Evolutionary conservation across 2,329 filamentous ascomycete genomes (phyloP), one percentile per base, ranked within the genome.

Genomic region (Pseudocercospora vitis): DNA sequence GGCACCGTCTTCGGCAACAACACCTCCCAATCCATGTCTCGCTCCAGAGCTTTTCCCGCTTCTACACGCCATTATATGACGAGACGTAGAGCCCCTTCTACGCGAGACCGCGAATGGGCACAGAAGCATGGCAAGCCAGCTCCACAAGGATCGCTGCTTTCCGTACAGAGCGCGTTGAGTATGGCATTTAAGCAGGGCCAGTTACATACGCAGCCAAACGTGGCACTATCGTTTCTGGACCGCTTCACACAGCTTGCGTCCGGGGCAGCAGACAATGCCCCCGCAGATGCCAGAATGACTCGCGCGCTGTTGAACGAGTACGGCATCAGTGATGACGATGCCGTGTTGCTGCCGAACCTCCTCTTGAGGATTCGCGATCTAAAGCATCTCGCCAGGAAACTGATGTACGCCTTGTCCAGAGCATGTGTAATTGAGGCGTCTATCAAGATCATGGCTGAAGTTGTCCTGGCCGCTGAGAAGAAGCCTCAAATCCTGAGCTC

Each of bases 361-460:
- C 45, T 61, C 28, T 42, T 63, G 33, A 12, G 48, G 11, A n/a
- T 31, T 2, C 29, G 7, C 6, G 37, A 37, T 12, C 33, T 40
- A 7, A 35, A 53, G 1, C 52, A 56, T 33, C 46, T 48, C 18
- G 63, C 56, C 28, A 60, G 61, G 49, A 65, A 57, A 50, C 47
- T 68, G 50, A 29, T 66, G 26, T 56, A 58, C 12, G 58, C 60
- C 7, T 46, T 63, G 26, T 62, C 60, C 24, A 56, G 59, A 14
- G 56, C 49, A 2, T 63, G 65, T 3, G 40, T 57, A 14, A 51
- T 50, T n/a, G 60, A 64, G 28, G 55, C 63, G 4, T 66, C 63
- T 7, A 57, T 67, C 14, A 47, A 45, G 4, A 50, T 68, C 31
- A 54, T 67, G 55, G 60, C 50, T 6, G 56, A 66, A 21, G 60